Evolutionary conservation across 257 asterid genomes (phyloP), one percentile per base, ranked within the genome.

Genomic region (Jacaranda mimosifolia): DNA sequence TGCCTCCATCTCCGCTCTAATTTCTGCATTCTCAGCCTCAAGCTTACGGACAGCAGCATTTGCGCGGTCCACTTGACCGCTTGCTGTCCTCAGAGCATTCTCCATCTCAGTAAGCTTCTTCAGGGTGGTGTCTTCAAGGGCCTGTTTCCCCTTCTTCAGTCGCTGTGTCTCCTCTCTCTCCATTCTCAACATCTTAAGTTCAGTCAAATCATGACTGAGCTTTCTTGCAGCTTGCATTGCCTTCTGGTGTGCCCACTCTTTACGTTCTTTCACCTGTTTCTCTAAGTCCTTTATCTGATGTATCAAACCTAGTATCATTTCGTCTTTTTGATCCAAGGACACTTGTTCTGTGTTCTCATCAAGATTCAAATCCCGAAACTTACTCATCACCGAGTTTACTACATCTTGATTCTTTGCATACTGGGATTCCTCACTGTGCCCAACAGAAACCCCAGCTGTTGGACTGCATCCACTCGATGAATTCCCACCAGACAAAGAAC

Each of bases 221-320:
- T 90, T 95, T 69, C 94, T 86, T 12, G 99, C 99, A 68, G 99
- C 99, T 84, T 93, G 97, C 94, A 95, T 89, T 3, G 99, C 98
- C 85, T 93, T 95, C 80, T 93, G 91, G 74, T 91, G 98, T 17
- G 98, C 99, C 99, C 99, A 93, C 36, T 91, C 99, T 81, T 91
- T 93, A 18, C 94, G 84, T 68, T 95, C 99, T 86, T 90, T 89
- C 63, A 90, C 97, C 80, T 91, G 94, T 56, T 83, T 89, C 88
- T 95, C 97, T 13, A 93, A 88, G 74, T 91, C 97, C 89, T 93
- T 91, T 60, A 91, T 87, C 91, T 91, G 96, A 77, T 85, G 90
- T 52, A 91, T 74, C 90, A 93, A 84, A 80, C 87, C 84, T n/a
- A 95, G 64, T 63, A 93, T 86, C 93, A 84, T 87, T 71, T 90